Base-by-base conservation (phyloP, 169 alveolate species). In the Babesia bigemina region DNA sequence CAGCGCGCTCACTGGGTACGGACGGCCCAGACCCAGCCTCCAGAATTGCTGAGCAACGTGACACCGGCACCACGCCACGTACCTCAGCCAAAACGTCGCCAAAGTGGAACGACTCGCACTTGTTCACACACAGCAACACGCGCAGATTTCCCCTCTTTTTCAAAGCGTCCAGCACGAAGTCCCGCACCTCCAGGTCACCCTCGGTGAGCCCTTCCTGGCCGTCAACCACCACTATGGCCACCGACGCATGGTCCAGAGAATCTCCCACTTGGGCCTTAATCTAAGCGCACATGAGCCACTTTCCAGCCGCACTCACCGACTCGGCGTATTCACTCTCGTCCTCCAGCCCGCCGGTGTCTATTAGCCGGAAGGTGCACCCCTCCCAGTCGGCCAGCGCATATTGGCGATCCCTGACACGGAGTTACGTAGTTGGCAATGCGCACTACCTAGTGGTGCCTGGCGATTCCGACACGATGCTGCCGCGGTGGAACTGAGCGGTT, bases 341-440 rank as follows among this genome's bases (percentile, higher is more conserved):
- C n/a, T 79, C 66, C 33, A 85, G 53, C 17, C 94, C 94, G 24
- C 92, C 92, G 22, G 94, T 90, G 61, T 90, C 94, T 3, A 90
- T 86, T 21, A 90, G 45, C 56, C 91, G 86, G 73, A 90, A 90
- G 57, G 63, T 56, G 55, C 82, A 70, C 19, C 94, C 94, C 48
- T 90, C 85, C 92, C 92, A 86, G 47, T 90, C 94, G 8, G 82
- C 92, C 21, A 83, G 75, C 56, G 92, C 88, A 75, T 86, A 86
- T 50, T 86, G 75, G 28, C 85, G 88, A 49, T 90, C 92, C 79
- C 94, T 79, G n/a, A 45, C 7, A 12, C 13, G 24, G 33, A 19
- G 29, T 47, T 21, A 24, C 22, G 16, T 2, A 6, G 14, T 26
- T 42, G 33, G 17, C 9, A 10, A 55, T 13, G 14, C 22, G 8